These are phyloP conservation scores for Hansenula lynferdii DNA, from an alignment of 1,139 yeast genomes.

Conservation along the genomic window DNA sequence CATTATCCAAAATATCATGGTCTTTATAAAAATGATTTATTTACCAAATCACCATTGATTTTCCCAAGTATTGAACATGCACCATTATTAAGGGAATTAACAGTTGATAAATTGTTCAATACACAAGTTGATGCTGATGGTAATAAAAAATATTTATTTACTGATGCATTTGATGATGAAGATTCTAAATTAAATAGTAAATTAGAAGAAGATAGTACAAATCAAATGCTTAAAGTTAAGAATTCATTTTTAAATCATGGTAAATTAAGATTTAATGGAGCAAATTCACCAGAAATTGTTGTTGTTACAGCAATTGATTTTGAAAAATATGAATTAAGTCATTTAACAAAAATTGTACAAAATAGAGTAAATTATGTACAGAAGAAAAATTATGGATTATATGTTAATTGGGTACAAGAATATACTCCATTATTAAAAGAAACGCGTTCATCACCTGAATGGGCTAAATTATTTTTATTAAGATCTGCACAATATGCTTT, in stretches of 20 bases:
- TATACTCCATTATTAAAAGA: conserved; percentile 56
- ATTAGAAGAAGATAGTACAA: conserved; percentile 34
- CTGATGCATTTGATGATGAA: conserved; percentile 32
- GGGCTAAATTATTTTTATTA: conserved; percentile 56
- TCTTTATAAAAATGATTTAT: conserved; percentile 35
- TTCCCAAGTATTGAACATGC: conserved; percentile 70
- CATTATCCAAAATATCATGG: conserved; percentile 33
- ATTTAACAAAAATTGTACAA: conserved; percentile 63
- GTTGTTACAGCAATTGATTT: conserved; percentile 81
- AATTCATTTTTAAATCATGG: conserved; percentile 63
- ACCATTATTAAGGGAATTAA: conserved; percentile 49
- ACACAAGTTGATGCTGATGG: conserved; percentile 36
- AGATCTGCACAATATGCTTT: conserved; percentile 86
- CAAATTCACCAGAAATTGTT: conserved; percentile 58
- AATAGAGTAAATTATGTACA: conserved; percentile 82
- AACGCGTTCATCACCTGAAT: conserved; percentile 32
- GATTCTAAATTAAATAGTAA: conserved; percentile 34
- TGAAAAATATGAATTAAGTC: conserved; percentile 56
- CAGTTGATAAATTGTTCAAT: conserved; percentile 45
- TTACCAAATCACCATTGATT: conserved; percentile 47
- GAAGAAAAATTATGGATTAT: conserved; percentile 68
- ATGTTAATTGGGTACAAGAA: conserved; percentile 80
- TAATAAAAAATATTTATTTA: conserved; percentile 40
- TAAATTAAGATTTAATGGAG: conserved; percentile 45
- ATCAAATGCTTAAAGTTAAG: conserved; percentile 36